Percentiles rank a stretch among this genome's conserved stretches.
phyloP scores from a whole-genome alignment of 768 basidiomycete genomes.

The Nidularia sp. region DNA sequence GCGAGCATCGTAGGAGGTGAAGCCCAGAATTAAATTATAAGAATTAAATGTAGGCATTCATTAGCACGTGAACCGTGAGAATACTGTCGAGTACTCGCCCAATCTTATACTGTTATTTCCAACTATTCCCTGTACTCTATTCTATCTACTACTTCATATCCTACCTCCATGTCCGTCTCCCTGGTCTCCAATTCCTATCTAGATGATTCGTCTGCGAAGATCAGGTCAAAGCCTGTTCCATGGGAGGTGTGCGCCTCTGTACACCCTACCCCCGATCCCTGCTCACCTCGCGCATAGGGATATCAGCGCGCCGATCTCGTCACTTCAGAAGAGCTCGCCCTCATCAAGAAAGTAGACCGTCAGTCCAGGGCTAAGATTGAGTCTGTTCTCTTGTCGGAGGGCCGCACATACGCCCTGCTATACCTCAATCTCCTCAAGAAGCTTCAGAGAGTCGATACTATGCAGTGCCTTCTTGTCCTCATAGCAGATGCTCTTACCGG shows the following conservation, averaged over 20 bases:
- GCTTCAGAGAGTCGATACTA: constrained; percentile 78
- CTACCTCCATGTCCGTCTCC: constrained; percentile 58
- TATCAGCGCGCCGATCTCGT: constrained; percentile 93
- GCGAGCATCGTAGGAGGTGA: no score
- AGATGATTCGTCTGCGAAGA: constrained; percentile 84
- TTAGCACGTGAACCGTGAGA: no score
- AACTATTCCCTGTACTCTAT: constrained; percentile 3
- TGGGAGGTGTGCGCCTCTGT: constrained; percentile 73
- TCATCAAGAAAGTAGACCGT: constrained; percentile 89
- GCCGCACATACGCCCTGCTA: constrained; percentile 76
- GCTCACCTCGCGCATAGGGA: constrained; percentile 47
- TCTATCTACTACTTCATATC: not conserved
- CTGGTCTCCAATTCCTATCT: constrained; percentile 81
- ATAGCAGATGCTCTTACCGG: constrained; percentile 87
- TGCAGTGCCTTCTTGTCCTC: constrained; percentile 81
- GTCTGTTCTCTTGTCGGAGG: constrained; percentile 78
- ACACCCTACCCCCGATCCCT: not conserved
- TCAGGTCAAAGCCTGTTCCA: constrained; percentile 85
- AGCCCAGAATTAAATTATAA: no score
- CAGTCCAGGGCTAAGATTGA: constrained; percentile 72
- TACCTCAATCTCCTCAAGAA: constrained; percentile 88
- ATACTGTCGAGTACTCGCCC: no score
- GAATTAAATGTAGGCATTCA: no score
- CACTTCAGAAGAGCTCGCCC: constrained; percentile 78
- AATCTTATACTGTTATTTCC: not conserved